Conservation (phyloP, 306 rosid species). For the Dryas octopetala region DNA sequence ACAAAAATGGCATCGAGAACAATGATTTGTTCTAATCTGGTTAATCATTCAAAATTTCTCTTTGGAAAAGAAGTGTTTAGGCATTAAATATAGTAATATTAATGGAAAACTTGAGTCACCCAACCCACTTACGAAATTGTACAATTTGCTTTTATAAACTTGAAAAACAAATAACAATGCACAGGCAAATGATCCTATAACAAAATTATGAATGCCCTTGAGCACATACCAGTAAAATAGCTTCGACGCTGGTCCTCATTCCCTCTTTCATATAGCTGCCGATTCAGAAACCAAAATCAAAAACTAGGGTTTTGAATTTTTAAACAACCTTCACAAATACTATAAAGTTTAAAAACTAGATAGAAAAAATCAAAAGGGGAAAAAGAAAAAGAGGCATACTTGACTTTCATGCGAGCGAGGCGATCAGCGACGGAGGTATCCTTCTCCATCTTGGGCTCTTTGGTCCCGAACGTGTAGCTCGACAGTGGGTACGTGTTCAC, state of each 20-base stretch:
- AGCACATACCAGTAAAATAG: slow-evolving; percentile 75
- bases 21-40: not conserved
- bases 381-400: slow-evolving; percentile 36
- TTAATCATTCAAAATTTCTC: not conserved
- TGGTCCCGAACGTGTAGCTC: slow-evolving; percentile 98
- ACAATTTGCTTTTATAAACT: not conserved
- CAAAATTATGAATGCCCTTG: too few species aligned
- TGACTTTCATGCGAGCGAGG: slow-evolving; percentile 99
- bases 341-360: not conserved
- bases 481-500: slow-evolving; percentile 94
- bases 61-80: not conserved
- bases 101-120: too few species aligned
- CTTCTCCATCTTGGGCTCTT: slow-evolving; percentile 99
- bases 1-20: not conserved
- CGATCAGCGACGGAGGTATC: slow-evolving; percentile 99
- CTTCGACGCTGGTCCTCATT: slow-evolving; percentile 97
- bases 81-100: not conserved
- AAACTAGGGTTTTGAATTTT: slow-evolving; percentile 46
- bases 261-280: slow-evolving; percentile 96
- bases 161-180: not conserved
- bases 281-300: slow-evolving; percentile 20
- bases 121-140: too few species aligned
- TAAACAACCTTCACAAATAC: not conserved
- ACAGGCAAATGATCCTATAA: too few species aligned
- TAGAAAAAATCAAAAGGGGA: not conserved